phyloP scores from a whole-genome alignment of 257 asterid genomes.

The Solanum pennellii region DNA sequence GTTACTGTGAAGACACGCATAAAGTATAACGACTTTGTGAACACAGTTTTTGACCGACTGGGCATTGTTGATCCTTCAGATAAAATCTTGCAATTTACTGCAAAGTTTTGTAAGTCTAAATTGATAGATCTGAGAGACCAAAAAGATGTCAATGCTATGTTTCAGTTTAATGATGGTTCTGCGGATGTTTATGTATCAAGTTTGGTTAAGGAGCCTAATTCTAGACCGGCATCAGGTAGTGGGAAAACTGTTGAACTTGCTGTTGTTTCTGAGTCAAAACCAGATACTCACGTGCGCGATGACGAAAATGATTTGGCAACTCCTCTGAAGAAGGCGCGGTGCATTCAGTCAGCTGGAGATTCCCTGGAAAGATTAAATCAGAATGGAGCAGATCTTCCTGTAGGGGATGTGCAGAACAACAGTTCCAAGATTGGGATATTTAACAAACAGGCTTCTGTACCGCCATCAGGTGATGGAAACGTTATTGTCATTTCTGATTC shows the following conservation, averaged over 20 bases:
- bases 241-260: constrained; percentile 12
- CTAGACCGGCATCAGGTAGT: constrained; percentile 1
- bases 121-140: background rate
- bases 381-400: constrained; percentile 10
- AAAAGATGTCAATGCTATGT: background rate
- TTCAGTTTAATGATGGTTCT: background rate
- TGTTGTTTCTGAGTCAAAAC: constrained; percentile 28
- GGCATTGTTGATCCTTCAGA: background rate
- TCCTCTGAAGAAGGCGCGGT: constrained; percentile 21
- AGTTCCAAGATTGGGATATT: constrained; percentile 3
- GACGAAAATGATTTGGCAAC: constrained; percentile 19
- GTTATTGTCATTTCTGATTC: constrained; percentile 39
- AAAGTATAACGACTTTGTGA: background rate
- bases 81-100: background rate
- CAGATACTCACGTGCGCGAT: constrained; percentile 18
- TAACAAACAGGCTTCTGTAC: background rate
- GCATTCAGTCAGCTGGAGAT: constrained; percentile 16
- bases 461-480: constrained; percentile 4
- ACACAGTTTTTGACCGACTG: background rate
- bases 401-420: constrained; percentile 7
- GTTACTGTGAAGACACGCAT: background rate
- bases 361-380: constrained; percentile 10
- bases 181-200: background rate
- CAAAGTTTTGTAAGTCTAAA: background rate
- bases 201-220: background rate